Percentiles rank a stretch among this genome's conserved stretches.
phyloP scores from a whole-genome alignment of 2,329 filamentous ascomycete genomes.

The Penicillium concentricum region DNA sequence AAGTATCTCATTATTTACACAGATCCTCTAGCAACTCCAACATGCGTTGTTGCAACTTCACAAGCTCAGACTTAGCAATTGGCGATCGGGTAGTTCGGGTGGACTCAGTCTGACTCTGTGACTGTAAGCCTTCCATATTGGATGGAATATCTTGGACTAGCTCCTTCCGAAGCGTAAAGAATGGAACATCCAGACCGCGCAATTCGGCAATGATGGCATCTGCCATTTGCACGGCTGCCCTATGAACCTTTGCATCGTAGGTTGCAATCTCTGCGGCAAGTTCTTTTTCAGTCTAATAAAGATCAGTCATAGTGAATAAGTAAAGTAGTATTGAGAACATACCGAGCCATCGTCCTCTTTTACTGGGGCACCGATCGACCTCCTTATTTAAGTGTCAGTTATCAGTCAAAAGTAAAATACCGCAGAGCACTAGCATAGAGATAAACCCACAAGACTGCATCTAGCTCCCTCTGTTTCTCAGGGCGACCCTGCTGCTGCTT shows the following conservation, averaged over 20 bases:
- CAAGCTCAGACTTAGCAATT: slow-evolving; percentile 44
- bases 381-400: slow-evolving; percentile 29
- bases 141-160: slow-evolving; percentile 35
- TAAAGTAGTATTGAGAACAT: slow-evolving; percentile 9
- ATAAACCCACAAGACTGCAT: slow-evolving; percentile 53
- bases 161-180: slow-evolving; percentile 55
- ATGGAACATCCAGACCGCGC: slow-evolving; percentile 58
- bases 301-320: neutral
- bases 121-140: neutral
- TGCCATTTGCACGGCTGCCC: slow-evolving; percentile 59
- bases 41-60: slow-evolving; percentile 49
- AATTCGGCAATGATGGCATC: slow-evolving; percentile 57
- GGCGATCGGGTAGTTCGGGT: slow-evolving; percentile 10
- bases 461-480: slow-evolving; percentile 54
- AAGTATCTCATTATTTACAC: slow-evolving; percentile 37
- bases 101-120: neutral
- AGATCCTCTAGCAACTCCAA: slow-evolving; percentile 53
- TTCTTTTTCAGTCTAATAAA: slow-evolving; percentile 44
- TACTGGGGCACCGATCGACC: slow-evolving; percentile 47
- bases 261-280: slow-evolving; percentile 55
- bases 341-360: slow-evolving; percentile 30
- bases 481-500: slow-evolving; percentile 52
- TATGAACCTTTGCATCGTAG: slow-evolving; percentile 64
- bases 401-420: neutral
- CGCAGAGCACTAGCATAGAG: neutral